Evolutionary conservation across 208 protist species (phyloP), one percentile per base, ranked within the genome.

Genomic region (Leishmania gerbilli): DNA sequence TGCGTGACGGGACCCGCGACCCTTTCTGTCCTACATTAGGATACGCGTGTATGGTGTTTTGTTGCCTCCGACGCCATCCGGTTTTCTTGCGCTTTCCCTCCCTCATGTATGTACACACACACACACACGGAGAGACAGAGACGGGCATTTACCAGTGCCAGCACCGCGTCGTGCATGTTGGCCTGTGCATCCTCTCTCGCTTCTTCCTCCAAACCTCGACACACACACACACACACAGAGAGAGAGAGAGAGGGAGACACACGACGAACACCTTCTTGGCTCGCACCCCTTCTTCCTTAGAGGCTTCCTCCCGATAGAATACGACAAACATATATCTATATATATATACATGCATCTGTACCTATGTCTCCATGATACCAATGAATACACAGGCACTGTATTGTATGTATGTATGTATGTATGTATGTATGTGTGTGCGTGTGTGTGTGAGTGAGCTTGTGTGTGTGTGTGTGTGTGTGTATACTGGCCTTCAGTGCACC

Each of bases 231-330:
- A 51, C 69, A 56, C 42, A 56, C 0, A 34, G 1, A 40, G 1
- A 37, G 34, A 37, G n/a, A n/a, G 37, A 40, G 1, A 40, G 37
- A 40, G 37, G 37, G 37, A 40, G 37, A 27, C 45, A 11, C 45
- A 9, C 45, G 17, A 62, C 2, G 1, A 5, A 21, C 5, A 15
- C 65, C 37, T 31, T 19, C 65, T 15, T 77, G 83, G n/a, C 76
- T 79, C 47, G 58, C 79, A 11, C 75, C 76, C 4, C 85, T 81
- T 77, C 75, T 6, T 78, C 77, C 40, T 86, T 76, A 34, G 9
- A n/a, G 9, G 27, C 53, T 24, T 58, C 31, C 13, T 62, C 31
- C 31, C 45, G 34, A 67, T 74, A 42, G 13, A 45, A 13, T 0
- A 9, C 45, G 45, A 11, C 45, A 49, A 8, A 47, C 45, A 47